Evolutionary conservation across 2,329 filamentous ascomycete genomes (phyloP), one percentile per base, ranked within the genome.

Genomic region (Alternaria tenuissima): DNA sequence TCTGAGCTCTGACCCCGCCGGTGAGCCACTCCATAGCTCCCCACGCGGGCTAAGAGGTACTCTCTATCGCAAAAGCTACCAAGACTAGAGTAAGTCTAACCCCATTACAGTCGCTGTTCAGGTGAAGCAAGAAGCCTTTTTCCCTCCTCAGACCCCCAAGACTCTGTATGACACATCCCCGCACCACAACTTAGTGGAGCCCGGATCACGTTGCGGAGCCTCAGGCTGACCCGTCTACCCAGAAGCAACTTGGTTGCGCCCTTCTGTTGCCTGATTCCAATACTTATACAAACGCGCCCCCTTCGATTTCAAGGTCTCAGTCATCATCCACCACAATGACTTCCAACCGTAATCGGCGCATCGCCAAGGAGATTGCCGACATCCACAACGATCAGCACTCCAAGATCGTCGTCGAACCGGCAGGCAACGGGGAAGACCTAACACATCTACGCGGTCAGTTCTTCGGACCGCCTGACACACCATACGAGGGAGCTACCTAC

Each of bases 401-500:
- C 20, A 89, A 92, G 62, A 92, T 98, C 71, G 85, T 84, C 30
- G 92, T 91, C 14, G 83, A 88, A 54, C 85, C 89, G 1, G 81
- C 88, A 58, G 85, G 82, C 30, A 81, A 87, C 62, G 86, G 86
- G 47, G 85, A 88, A 64, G 91, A 93, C 78, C 82, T 98, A 57
- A 92, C 89, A 59, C 91, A 94, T 73, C 88, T 99, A 63, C 89
- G 89, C 68, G 95, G 94, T 59, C 87, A 88, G 58, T 95, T 99
- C 77, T 86, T 86, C 38, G 95, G 93, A 0, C 95, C 95, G 1
- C 93, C 94, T 36, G 93, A 96, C 66, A 97, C 94, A 1, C 93
- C 95, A 0, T 99, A 98, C 76, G 92, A 94, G 68, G 93, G 93
- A 20, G 95, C 93, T 41, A 89, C 85, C 28, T 99, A 88, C 78